These are phyloP conservation scores for Corylus americana DNA, from an alignment of 306 rosid species.

Conservation along the genomic window DNA sequence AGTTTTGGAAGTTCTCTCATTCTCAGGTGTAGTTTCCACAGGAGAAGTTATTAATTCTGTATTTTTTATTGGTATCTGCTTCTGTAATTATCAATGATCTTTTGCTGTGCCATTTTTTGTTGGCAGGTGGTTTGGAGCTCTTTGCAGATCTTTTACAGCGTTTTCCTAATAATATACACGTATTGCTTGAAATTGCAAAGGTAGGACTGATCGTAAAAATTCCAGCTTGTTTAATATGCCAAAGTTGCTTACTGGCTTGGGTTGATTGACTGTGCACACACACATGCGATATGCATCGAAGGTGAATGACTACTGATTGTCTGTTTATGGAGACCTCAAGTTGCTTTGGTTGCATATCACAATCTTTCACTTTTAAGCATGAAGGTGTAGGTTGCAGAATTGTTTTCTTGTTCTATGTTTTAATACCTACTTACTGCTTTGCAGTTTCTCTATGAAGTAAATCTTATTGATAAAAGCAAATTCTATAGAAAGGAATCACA, in stretches of 20 bases:
- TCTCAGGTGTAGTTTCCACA: neutral
- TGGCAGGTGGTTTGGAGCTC: constrained; percentile 93
- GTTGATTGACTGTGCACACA: neutral
- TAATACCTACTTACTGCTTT: neutral
- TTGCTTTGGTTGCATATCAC: neutral
- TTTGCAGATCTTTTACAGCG: constrained; percentile 88
- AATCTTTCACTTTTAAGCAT: neutral
- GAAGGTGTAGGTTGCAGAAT: neutral
- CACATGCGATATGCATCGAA: neutral
- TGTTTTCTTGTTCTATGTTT: neutral
- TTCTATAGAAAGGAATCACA: neutral
- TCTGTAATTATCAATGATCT: constrained; percentile 5
- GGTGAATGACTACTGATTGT: neutral
- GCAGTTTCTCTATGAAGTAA: neutral
- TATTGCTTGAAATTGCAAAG: constrained; percentile 95
- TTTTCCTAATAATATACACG: constrained; percentile 84
- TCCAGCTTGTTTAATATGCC: constrained; percentile 18
- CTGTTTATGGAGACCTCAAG: neutral
- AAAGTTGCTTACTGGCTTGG: constrained; percentile 3
- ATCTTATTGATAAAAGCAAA: neutral
- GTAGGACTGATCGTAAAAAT: constrained; percentile 45
- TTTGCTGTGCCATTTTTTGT: constrained; percentile 16
- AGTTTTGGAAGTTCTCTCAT: neutral
- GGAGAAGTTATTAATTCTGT: neutral
- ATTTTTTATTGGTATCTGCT: neutral